Conservation (phyloP, 495 filamentous ascomycete genomes). For the Podospora fimiseda region DNA sequence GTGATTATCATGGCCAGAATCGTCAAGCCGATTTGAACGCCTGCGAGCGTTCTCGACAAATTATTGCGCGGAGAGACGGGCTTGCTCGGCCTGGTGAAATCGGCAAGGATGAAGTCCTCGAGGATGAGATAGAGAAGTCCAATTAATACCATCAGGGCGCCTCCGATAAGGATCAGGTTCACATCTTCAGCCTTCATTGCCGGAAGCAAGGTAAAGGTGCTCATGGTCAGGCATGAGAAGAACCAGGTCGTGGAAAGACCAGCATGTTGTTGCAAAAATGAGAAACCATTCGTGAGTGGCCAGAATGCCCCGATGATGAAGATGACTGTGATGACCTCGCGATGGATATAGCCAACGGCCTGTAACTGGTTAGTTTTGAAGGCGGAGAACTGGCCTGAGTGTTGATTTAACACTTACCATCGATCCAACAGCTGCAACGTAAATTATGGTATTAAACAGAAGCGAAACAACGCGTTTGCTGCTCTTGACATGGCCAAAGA, state of each 20-base stretch:
- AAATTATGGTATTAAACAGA: slow-evolving; percentile 55
- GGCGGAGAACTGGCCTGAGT: not conserved
- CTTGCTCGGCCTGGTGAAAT: slow-evolving; percentile 28
- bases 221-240: slow-evolving; percentile 73
- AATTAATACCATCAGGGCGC: slow-evolving; percentile 67
- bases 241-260: slow-evolving; percentile 67
- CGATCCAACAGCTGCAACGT: slow-evolving; percentile 70
- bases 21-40: slow-evolving; percentile 65
- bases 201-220: slow-evolving; percentile 81
- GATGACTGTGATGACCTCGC: slow-evolving; percentile 78
- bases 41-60: slow-evolving; percentile 38
- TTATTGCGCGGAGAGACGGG: slow-evolving; percentile 20
- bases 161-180: slow-evolving; percentile 68
- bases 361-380: slow-evolving; percentile 20
- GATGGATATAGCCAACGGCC: slow-evolving; percentile 76
- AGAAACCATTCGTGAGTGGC: slow-evolving; percentile 66
- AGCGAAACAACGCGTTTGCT: slow-evolving; percentile 49
- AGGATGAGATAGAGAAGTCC: slow-evolving; percentile 78
- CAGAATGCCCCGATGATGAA: slow-evolving; percentile 71
- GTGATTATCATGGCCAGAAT: slow-evolving; percentile 81
- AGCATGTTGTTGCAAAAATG: slow-evolving; percentile 61
- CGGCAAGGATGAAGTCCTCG: slow-evolving; percentile 61
- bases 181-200: slow-evolving; percentile 78
- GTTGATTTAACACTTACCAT: slow-evolving; percentile 55
- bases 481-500: slow-evolving; percentile 63